These are phyloP conservation scores for Solioccasus polychromus DNA, from an alignment of 768 basidiomycete genomes.

Conservation along the genomic window DNA sequence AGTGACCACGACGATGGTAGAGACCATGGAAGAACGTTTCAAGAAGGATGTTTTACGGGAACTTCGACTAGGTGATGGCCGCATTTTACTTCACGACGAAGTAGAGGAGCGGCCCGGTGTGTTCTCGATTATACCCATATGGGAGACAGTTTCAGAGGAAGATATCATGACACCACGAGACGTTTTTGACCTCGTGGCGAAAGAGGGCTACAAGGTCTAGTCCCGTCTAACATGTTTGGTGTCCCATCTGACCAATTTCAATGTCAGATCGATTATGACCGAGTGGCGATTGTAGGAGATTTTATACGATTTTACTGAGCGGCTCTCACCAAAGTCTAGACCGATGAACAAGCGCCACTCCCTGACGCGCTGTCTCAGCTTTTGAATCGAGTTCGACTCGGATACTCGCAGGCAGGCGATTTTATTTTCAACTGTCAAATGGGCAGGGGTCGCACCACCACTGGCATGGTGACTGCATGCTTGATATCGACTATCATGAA, in stretches of 20 bases:
- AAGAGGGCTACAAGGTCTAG: slow-evolving; percentile 68
- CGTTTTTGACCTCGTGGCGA: slow-evolving; percentile 68
- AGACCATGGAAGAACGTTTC: slow-evolving; percentile 84
- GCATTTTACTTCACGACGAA: slow-evolving; percentile 92
- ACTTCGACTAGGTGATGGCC: slow-evolving; percentile 62
- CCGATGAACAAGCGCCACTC: slow-evolving; percentile 94
- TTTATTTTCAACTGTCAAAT: slow-evolving; percentile 98
- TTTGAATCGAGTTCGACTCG: slow-evolving; percentile 65
- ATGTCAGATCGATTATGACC: slow-evolving; percentile 73
- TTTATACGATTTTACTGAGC: background rate
- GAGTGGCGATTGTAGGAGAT: slow-evolving; percentile 79
- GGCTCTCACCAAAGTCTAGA: slow-evolving; percentile 46
- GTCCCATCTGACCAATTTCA: slow-evolving; percentile 3
- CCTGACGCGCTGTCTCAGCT: slow-evolving; percentile 83
- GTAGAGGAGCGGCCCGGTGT: slow-evolving; percentile 89
- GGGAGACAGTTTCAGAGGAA: slow-evolving; percentile 80
- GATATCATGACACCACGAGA: slow-evolving; percentile 89
- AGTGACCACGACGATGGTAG: slow-evolving; percentile 85
- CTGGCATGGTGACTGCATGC: slow-evolving; percentile 91
- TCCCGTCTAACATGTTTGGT: background rate
- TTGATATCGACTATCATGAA: slow-evolving; percentile 74
- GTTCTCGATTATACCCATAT: slow-evolving; percentile 90
- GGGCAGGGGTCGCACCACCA: slow-evolving; percentile 89
- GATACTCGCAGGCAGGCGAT: slow-evolving; percentile 60
- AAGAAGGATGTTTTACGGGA: slow-evolving; percentile 88